phyloP scores from a whole-genome alignment of 805 yeast genomes.

The Ogataea ganodermae region DNA sequence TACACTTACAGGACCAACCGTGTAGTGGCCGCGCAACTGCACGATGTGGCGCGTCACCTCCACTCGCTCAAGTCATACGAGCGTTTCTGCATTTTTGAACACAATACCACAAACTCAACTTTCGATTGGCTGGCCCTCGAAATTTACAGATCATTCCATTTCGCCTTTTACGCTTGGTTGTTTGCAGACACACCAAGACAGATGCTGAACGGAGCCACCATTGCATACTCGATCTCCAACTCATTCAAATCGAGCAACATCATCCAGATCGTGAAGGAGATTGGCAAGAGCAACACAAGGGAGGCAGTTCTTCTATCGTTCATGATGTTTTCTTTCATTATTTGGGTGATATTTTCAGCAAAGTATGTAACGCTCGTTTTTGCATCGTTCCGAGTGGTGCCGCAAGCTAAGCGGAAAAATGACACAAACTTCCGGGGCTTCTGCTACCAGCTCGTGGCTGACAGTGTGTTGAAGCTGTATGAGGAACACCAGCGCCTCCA shows the following conservation, averaged over 20 bases:
- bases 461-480: constrained; percentile 30
- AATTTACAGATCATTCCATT: constrained; percentile 64
- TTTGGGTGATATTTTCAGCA: constrained; percentile 66
- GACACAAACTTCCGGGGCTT: constrained; percentile 21
- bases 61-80: constrained; percentile 61
- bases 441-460: constrained; percentile 31
- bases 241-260: constrained; percentile 40
- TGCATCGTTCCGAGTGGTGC: constrained; percentile 25
- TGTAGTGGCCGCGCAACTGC: constrained; percentile 70
- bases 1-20: constrained; percentile 59
- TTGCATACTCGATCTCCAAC: constrained; percentile 52
- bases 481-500: constrained; percentile 24
- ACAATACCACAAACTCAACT: constrained; percentile 63
- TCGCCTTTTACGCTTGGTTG: constrained; percentile 57
- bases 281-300: constrained; percentile 61
- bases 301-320: constrained; percentile 74
- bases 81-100: constrained; percentile 71
- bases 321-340: constrained; percentile 71
- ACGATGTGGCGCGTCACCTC: constrained; percentile 57
- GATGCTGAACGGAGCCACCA: constrained; percentile 75
- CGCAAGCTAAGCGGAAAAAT: constrained; percentile 9
- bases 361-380: constrained; percentile 27
- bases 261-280: constrained; percentile 48
- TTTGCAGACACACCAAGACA: constrained; percentile 89
- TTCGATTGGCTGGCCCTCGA: constrained; percentile 70